Conservation (phyloP, 176 grass and related monocot species). For the Tillandsia fasciculata region DNA sequence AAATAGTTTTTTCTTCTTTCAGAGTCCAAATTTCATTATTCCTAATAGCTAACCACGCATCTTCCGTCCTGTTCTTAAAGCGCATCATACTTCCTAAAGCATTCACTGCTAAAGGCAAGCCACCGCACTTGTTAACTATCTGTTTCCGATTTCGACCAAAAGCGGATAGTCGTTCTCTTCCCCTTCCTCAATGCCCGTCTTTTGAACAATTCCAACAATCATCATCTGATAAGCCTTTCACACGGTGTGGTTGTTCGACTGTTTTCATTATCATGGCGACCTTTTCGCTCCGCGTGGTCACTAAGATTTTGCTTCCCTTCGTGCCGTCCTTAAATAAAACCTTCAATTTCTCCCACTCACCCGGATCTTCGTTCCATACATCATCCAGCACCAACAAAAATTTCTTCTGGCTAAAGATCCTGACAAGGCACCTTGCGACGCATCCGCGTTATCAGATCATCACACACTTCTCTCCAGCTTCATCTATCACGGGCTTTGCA, state of each 20-base stretch:
- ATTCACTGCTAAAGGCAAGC: too few species aligned
- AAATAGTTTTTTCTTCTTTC: too few species aligned
- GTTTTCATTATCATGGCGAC: neutral
- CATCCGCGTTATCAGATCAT: neutral
- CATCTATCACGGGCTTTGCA: neutral
- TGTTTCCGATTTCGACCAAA: too few species aligned
- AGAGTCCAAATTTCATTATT: too few species aligned
- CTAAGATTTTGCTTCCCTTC: too few species aligned
- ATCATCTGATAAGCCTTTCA: neutral
- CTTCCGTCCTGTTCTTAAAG: neutral
- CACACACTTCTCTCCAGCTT: neutral
- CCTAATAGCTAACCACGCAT: too few species aligned
- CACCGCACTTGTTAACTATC: too few species aligned
- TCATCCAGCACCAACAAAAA: neutral
- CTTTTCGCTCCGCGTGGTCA: too few species aligned
- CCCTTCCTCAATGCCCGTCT: too few species aligned
- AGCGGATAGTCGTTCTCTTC: too few species aligned
- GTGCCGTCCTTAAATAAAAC: too few species aligned
- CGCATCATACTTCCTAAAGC: neutral
- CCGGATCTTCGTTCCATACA: neutral
- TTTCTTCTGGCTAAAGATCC: neutral
- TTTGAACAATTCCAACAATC: neutral
- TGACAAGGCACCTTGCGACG: neutral
- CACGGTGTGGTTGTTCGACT: neutral
- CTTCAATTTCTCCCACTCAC: neutral